These are phyloP conservation scores for Cicer chorassanicum DNA, from an alignment of 306 rosid species.

Conservation along the genomic window DNA sequence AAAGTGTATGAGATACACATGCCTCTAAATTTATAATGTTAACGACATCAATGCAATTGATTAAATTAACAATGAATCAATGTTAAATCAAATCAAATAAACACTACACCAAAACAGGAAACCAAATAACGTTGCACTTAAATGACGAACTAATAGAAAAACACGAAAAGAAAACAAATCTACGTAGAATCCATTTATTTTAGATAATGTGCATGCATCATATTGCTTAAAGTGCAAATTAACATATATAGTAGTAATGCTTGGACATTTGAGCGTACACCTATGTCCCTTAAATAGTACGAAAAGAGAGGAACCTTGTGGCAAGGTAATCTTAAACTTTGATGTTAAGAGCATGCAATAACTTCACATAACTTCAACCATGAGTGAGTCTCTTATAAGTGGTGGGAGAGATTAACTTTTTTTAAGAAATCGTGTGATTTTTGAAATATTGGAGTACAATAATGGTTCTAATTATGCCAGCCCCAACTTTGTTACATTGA, in stretches of 20 bases:
- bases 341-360: slow-evolving; percentile 41
- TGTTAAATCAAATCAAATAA: too few species aligned
- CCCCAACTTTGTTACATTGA: slow-evolving; percentile 42
- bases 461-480: slow-evolving; percentile 44
- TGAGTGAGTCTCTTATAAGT: slow-evolving; percentile 36
- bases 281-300: slow-evolving; percentile 50
- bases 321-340: slow-evolving; percentile 39
- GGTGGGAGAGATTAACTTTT: slow-evolving; percentile 38
- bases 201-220: background rate
- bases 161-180: too few species aligned
- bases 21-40: too few species aligned
- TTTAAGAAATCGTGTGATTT: slow-evolving; percentile 41
- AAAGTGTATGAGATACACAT: too few species aligned
- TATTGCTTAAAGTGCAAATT: slow-evolving; percentile 34
- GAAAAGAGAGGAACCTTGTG: slow-evolving; percentile 46
- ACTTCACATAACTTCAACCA: slow-evolving; percentile 41
- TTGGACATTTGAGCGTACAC: slow-evolving; percentile 36
- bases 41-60: too few species aligned
- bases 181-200: too few species aligned
- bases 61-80: too few species aligned
- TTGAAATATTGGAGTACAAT: slow-evolving; percentile 44
- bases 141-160: too few species aligned
- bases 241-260: slow-evolving; percentile 17
- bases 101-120: too few species aligned
- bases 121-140: too few species aligned